Base-by-base conservation (phyloP, 1,284 basidiomycete genomes). In the Moniliella sp. region DNA sequence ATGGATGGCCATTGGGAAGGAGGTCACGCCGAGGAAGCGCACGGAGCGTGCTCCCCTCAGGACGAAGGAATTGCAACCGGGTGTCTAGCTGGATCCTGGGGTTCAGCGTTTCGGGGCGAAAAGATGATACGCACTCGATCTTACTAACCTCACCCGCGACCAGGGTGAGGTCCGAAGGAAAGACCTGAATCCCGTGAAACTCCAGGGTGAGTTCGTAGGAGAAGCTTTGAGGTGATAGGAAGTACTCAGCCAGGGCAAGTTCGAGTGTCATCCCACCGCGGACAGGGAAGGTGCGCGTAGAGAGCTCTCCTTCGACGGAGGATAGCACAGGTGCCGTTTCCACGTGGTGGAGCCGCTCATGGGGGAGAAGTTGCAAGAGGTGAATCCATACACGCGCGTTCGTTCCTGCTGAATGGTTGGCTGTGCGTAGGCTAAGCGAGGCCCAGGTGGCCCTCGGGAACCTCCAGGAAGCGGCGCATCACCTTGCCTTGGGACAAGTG, bases 381-480 rank as follows among this genome's bases (percentile, higher is more conserved):
- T 61, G 59, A 8, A 60, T 35, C 60, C 60, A 62, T 38, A 60
- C 49, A 9, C 55, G 50, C 8, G 47, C 55, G 13, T 41, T 46
- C n/a, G 57, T 46, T 16, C 44, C 45, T 1, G 42, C 40, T 18
- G 48, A 43, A 33, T 61, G 57, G n/a, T 46, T 46, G 4, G 30
- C 34, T 30, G 51, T 50, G 27, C 49, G 50, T 16, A 62, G 34
- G 16, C 51, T 46, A 14, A 58, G 32, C 31, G 57, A 53, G 27
- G 57, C 59, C 53, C 56, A 61, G 5, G 55, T 57, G n/a, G 57
- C 59, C 60, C 21, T 46, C 42, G 16, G 60, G 59, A 11, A 62
- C 60, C 15, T 41, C 34, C 19, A 62, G 30, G 43, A 61, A 62
- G 23, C 46, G 37, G 16, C 60, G 42, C 15, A 50, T 46, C 13